Evolutionary conservation across 257 asterid genomes (phyloP).

Genomic region (Buddleja alternifolia): DNA sequence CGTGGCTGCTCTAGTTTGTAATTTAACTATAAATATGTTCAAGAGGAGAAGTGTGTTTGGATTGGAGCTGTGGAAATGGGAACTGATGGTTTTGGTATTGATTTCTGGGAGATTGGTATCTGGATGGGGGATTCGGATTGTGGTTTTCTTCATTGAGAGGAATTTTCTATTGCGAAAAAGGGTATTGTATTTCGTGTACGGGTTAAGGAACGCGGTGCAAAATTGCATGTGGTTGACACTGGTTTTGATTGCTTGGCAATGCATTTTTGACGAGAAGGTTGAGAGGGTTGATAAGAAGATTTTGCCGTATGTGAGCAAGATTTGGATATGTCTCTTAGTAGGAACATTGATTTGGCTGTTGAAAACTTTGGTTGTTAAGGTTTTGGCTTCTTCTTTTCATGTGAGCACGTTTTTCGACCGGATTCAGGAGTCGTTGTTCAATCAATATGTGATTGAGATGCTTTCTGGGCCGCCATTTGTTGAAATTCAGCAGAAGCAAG

Average conservation of each 20-base stretch:
- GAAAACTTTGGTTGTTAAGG: slow-evolving; percentile 55
- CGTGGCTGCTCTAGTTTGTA: slow-evolving; percentile 42
- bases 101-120: slow-evolving; percentile 58
- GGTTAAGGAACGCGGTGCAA: slow-evolving; percentile 59
- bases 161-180: slow-evolving; percentile 48
- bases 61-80: slow-evolving; percentile 57
- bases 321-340: slow-evolving; percentile 57
- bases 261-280: slow-evolving; percentile 48
- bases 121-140: slow-evolving; percentile 50
- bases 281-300: slow-evolving; percentile 37
- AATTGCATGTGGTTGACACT: slow-evolving; percentile 58
- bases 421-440: slow-evolving; percentile 57
- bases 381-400: slow-evolving; percentile 55
- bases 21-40: slow-evolving; percentile 29
- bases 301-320: slow-evolving; percentile 44
- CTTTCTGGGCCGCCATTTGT: slow-evolving; percentile 55
- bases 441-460: slow-evolving; percentile 53
- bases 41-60: slow-evolving; percentile 35
- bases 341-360: slow-evolving; percentile 56
- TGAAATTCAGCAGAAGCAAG: slow-evolving; percentile 47
- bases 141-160: slow-evolving; percentile 50
- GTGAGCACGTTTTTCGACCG: slow-evolving; percentile 55
- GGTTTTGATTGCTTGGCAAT: slow-evolving; percentile 61
- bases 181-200: slow-evolving; percentile 61
- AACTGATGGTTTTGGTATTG: slow-evolving; percentile 45